Conservation (phyloP, 2,329 filamentous ascomycete genomes). For the Fonsecaea monophora region DNA sequence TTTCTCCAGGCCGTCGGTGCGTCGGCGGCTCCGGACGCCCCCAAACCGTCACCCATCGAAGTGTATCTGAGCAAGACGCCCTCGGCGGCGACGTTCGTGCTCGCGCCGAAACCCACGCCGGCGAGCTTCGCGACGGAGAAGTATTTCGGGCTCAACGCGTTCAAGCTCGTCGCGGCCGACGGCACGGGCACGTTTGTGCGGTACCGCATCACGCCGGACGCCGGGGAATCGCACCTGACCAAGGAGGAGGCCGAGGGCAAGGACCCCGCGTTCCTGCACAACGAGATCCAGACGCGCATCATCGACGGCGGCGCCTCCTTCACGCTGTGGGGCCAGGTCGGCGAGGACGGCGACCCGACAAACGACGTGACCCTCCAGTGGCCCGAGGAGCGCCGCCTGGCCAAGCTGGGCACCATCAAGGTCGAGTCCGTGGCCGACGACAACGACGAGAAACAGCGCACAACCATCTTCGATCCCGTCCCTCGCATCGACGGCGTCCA, state of each 20-base stretch:
- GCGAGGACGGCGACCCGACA: constrained; percentile 55
- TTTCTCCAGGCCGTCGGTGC: constrained; percentile 54
- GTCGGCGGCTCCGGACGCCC: constrained; percentile 41
- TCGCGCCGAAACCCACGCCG: constrained; percentile 58
- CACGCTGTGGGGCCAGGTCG: constrained; percentile 60
- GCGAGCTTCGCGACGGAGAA: constrained; percentile 57
- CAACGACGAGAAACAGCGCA: constrained; percentile 56
- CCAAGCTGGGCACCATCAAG: constrained; percentile 59
- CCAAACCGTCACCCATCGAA: constrained; percentile 33
- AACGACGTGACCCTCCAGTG: constrained; percentile 60
- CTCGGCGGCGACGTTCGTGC: constrained; percentile 57
- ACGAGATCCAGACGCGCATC: constrained; percentile 53
- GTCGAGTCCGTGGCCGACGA: constrained; percentile 50
- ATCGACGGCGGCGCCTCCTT: constrained; percentile 51
- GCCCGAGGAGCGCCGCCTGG: constrained; percentile 59
- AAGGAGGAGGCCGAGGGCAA: constrained; percentile 50
- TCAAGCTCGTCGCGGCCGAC: constrained; percentile 46
- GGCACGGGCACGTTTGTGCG: constrained; percentile 57
- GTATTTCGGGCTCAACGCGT: constrained; percentile 51
- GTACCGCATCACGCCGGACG: constrained; percentile 58
- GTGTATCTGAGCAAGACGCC: constrained; percentile 56
- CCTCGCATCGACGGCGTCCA: constrained; percentile 62
- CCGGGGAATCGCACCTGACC: constrained; percentile 50
- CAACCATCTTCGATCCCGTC: constrained; percentile 65
- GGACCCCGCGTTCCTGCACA: constrained; percentile 56